Percentiles rank a stretch among this genome's conserved stretches.
Conservation (phyloP, 2,329 filamentous ascomycete species). For the Hypoxylon sp. region DNA sequence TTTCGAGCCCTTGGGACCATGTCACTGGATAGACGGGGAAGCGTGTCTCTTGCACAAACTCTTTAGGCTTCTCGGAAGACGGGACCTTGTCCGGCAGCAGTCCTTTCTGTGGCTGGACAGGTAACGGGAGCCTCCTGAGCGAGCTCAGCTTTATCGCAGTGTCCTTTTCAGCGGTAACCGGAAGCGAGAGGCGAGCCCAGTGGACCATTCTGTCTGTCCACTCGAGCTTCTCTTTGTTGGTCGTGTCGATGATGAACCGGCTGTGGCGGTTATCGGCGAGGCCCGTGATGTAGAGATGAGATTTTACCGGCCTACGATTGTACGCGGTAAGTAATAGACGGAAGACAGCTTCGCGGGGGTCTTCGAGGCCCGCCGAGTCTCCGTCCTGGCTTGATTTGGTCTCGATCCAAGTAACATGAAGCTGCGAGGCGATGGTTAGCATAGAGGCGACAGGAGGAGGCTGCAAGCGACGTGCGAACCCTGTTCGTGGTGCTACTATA, state of each 20-base stretch:
- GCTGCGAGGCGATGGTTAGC: conserved; percentile 28
- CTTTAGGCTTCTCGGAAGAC: not conserved
- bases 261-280: conserved; percentile 27
- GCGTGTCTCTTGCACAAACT: not conserved
- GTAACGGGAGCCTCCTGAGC: conserved; percentile 28
- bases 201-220: conserved; percentile 49
- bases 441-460: not conserved
- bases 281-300: conserved; percentile 32
- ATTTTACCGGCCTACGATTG: conserved; percentile 32
- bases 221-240: conserved; percentile 43
- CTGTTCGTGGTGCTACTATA: conserved; percentile 26
- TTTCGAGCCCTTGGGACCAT: conserved; percentile 38
- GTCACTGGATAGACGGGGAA: conserved; percentile 27
- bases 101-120: conserved; percentile 26
- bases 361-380: conserved; percentile 45
- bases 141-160: not conserved
- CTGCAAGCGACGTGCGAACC: conserved; percentile 34
- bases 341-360: conserved; percentile 53
- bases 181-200: conserved; percentile 48
- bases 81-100: not conserved
- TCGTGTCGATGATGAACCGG: conserved; percentile 44
- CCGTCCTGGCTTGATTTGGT: conserved; percentile 11
- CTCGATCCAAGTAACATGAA: conserved; percentile 55
- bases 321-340: conserved; percentile 54
- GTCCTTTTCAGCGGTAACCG: conserved; percentile 18